Conservation (phyloP, 2,329 filamentous ascomycete species). For the Phialemoniopsis sp. region DNA sequence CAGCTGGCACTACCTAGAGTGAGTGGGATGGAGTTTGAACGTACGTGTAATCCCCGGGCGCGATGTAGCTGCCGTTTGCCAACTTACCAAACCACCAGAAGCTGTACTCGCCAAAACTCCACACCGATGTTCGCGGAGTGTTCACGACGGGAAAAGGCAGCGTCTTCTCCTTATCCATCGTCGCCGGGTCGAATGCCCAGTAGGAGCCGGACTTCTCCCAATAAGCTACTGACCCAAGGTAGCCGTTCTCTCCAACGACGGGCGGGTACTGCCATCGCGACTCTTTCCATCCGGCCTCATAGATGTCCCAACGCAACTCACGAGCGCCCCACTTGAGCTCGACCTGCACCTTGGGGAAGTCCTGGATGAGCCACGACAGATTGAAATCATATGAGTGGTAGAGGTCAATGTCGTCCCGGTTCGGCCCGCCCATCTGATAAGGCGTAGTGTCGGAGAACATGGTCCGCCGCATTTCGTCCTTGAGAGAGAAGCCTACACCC, state of each 20-base stretch:
- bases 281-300: conserved; percentile 13
- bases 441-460: conserved; percentile 10
- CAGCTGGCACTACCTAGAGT: no score
- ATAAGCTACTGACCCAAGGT: conserved; percentile 15
- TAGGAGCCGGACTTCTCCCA: conserved; percentile 7
- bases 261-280: conserved; percentile 17
- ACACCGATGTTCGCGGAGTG: no score
- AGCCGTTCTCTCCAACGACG: conserved; percentile 12
- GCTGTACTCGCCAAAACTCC: no score
- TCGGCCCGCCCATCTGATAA: conserved; percentile 8
- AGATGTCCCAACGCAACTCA: conserved; percentile 23
- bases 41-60: conserved; percentile 22
- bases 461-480: background rate
- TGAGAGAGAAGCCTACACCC: conserved; percentile 8
- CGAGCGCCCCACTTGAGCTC: conserved; percentile 17
- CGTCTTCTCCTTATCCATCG: conserved; percentile 7
- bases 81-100: conserved; percentile 12
- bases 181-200: conserved; percentile 6
- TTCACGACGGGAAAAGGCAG: conserved; percentile 4
- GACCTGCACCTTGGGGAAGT: conserved; percentile 20
- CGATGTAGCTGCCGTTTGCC: conserved; percentile 21
- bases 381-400: conserved; percentile 18
- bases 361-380: conserved; percentile 13
- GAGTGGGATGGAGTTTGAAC: no score
- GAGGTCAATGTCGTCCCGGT: conserved; percentile 6